phyloP scores from a whole-genome alignment of 164 flowering plant genomes.

The Chimonanthus praecox region DNA sequence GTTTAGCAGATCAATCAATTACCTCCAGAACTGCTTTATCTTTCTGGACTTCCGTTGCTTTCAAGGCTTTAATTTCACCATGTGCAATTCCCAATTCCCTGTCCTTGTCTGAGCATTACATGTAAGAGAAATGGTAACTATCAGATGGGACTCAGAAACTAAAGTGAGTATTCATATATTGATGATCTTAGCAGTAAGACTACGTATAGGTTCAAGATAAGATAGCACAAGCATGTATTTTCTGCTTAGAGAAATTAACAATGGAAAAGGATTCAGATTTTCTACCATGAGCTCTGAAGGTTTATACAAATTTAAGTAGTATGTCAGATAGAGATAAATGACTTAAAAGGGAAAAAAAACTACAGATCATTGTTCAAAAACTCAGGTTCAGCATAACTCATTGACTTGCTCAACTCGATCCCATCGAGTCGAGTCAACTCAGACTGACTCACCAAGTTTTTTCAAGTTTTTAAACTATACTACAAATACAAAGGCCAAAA shows the following conservation, averaged over 20 bases:
- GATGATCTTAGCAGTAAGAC: neutral
- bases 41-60: slow-evolving; percentile 52
- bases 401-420: no score
- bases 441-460: no score
- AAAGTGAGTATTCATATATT: neutral
- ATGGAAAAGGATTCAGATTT: neutral
- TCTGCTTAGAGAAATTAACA: neutral
- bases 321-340: no score
- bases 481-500: neutral
- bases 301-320: no score
- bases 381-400: no score
- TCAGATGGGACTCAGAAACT: neutral
- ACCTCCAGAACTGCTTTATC: slow-evolving; percentile 89
- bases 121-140: neutral
- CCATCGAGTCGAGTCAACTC: no score
- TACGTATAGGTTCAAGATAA: neutral
- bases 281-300: neutral
- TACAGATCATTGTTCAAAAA: no score
- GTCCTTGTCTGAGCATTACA: slow-evolving; percentile 48
- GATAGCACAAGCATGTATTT: neutral
- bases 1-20: slow-evolving; percentile 2
- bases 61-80: slow-evolving; percentile 64
- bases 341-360: no score
- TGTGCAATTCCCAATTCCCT: slow-evolving; percentile 51
- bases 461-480: neutral